phyloP scores from a whole-genome alignment of 148 eudicot genomes.

The Diospyros kaki region DNA sequence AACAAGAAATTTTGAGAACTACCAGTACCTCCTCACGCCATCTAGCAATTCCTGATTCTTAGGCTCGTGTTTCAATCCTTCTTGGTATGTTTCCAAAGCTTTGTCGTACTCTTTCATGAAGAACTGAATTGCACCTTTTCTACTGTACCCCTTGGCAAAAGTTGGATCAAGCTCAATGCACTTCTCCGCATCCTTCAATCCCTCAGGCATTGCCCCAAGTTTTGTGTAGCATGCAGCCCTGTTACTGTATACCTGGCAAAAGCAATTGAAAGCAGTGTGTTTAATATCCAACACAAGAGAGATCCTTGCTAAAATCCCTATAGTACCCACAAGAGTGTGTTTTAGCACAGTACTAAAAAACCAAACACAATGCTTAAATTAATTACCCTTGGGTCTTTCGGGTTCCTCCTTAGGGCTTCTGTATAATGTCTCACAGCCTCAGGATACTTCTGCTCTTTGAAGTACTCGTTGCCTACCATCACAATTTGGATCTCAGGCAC shows the following conservation, averaged over 20 bases:
- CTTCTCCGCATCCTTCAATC: constrained; percentile 92
- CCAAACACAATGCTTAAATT: background rate
- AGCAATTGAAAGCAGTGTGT: background rate
- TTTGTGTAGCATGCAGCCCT: constrained; percentile 96
- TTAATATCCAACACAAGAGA: background rate
- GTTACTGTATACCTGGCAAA: constrained; percentile 75
- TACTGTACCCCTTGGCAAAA: constrained; percentile 82
- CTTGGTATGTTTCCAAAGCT: constrained; percentile 92
- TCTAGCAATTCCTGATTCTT: constrained; percentile 73
- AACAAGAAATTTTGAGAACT: background rate
- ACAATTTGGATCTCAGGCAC: background rate
- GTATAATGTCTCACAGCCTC: constrained; percentile 88
- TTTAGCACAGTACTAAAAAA: background rate
- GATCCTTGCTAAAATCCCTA: too few species aligned
- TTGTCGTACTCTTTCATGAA: constrained; percentile 96
- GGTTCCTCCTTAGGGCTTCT: constrained; percentile 84
- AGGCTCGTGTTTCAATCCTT: constrained; percentile 77
- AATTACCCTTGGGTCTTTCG: constrained; percentile 66
- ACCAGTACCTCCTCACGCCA: constrained; percentile 70
- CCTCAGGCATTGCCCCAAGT: constrained; percentile 90
- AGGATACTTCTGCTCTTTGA: constrained; percentile 85
- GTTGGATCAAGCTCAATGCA: constrained; percentile 96
- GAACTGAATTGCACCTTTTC: constrained; percentile 89
- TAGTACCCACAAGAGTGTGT: too few species aligned
- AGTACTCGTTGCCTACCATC: constrained; percentile 69